Percentiles rank a stretch among this genome's conserved stretches.
These are phyloP conservation scores for Vickermania spadyakhi DNA, from an alignment of 208 protist genomes.

Conservation along the genomic window DNA sequence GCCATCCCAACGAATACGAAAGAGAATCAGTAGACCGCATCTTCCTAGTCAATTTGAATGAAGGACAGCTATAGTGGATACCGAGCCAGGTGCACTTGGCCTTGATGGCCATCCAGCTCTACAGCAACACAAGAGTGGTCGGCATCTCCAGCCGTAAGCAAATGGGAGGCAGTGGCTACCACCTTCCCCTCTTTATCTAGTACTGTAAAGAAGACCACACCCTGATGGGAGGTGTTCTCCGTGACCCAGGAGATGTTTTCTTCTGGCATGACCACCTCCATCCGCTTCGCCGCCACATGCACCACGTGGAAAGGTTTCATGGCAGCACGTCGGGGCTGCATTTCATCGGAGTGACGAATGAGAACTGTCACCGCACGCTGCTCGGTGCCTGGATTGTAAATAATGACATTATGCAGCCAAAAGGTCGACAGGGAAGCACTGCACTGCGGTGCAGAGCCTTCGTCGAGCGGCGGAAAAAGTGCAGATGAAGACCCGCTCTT, in stretches of 20 bases:
- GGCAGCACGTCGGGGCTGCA: slow-evolving; percentile 5
- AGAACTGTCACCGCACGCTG: slow-evolving; percentile 5
- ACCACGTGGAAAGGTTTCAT: slow-evolving; percentile 15
- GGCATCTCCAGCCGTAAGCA: slow-evolving; percentile 9
- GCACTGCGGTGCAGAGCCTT: background rate
- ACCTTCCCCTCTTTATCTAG: slow-evolving; percentile 6
- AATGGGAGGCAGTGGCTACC: slow-evolving; percentile 14
- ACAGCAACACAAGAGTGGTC: background rate
- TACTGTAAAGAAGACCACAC: slow-evolving; percentile 19
- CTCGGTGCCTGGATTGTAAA: slow-evolving; percentile 5
- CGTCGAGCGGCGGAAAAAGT: background rate
- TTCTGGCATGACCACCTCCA: slow-evolving; percentile 13
- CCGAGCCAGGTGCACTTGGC: background rate
- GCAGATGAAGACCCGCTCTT: background rate
- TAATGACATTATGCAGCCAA: slow-evolving; percentile 13
- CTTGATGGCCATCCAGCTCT: slow-evolving; percentile 9
- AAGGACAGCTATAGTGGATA: background rate
- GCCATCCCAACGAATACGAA: too few relatives aligned
- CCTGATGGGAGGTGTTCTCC: slow-evolving; percentile 1
- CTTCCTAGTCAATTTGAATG: too few relatives aligned
- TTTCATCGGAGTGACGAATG: slow-evolving; percentile 14
- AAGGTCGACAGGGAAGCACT: background rate
- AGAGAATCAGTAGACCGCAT: too few relatives aligned
- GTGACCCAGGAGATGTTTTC: slow-evolving; percentile 4
- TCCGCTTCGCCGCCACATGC: slow-evolving; percentile 11